Conservation (phyloP, 225 moss, liverwort and hornwort species). For the Takakia lepidozioides region DNA sequence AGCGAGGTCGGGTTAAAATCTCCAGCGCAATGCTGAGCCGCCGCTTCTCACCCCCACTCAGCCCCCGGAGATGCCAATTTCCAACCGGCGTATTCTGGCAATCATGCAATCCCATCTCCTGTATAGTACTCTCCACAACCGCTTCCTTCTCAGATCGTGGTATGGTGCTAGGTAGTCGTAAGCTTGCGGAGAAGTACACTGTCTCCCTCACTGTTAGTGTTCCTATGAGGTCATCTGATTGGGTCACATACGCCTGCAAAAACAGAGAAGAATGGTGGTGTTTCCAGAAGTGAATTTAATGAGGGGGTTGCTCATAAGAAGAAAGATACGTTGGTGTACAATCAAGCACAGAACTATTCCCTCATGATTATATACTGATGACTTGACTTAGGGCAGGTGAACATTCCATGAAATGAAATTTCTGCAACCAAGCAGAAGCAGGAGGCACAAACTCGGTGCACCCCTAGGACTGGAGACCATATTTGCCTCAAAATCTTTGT, state of each 20-base stretch:
- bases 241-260: constrained; percentile 80
- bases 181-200: constrained; percentile 59
- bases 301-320: too few species aligned
- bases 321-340: too few species aligned
- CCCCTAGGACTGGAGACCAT: too few species aligned
- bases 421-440: too few species aligned
- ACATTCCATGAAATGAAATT: too few species aligned
- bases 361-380: too few species aligned
- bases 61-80: constrained; percentile 84
- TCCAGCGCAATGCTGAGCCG: constrained; percentile 89
- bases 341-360: too few species aligned
- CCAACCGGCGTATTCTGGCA: constrained; percentile 68
- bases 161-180: constrained; percentile 52
- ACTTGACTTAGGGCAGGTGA: too few species aligned
- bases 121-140: constrained; percentile 66
- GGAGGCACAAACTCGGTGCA: too few species aligned
- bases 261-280: too few species aligned
- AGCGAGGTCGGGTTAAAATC: constrained; percentile 71
- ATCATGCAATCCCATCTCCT: constrained; percentile 72
- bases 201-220: constrained; percentile 83
- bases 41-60: constrained; percentile 85
- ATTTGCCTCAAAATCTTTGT: too few species aligned
- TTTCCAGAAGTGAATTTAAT: too few species aligned
- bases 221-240: constrained; percentile 76
- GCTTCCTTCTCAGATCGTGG: constrained; percentile 36